phyloP scores from a whole-genome alignment of 768 basidiomycete species.

The Amyloporia xantha region DNA sequence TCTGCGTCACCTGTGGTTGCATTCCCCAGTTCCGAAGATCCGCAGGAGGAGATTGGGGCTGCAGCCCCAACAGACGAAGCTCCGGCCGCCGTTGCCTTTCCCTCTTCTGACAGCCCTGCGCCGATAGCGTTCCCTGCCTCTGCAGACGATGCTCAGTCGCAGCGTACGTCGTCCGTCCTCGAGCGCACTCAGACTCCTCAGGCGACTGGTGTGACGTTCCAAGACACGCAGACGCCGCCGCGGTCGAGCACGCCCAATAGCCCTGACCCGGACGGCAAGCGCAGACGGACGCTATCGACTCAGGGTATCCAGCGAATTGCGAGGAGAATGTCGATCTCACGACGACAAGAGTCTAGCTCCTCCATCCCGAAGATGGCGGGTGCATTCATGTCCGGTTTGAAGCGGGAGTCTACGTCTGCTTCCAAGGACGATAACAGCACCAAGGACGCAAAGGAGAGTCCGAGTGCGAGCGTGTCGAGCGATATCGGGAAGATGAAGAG shows the following conservation, averaged over 20 bases:
- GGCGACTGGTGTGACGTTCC: slow-evolving; percentile 60
- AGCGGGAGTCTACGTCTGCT: slow-evolving; percentile 40
- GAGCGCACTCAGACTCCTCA: slow-evolving; percentile 15
- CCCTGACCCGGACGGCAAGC: slow-evolving; percentile 65
- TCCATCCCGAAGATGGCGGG: slow-evolving; percentile 36
- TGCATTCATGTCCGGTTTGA: slow-evolving; percentile 44
- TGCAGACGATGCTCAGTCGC: slow-evolving; percentile 26
- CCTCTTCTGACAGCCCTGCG: slow-evolving; percentile 22
- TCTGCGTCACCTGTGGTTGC: slow-evolving; percentile 9
- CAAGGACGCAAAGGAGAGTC: slow-evolving; percentile 40
- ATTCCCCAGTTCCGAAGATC: slow-evolving; percentile 23
- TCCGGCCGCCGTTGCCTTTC: slow-evolving; percentile 30
- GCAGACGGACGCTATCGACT: slow-evolving; percentile 67
- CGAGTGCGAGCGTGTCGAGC: slow-evolving; percentile 45
- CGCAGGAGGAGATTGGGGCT: slow-evolving; percentile 10
- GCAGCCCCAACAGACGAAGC: slow-evolving; percentile 14
- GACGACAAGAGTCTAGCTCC: slow-evolving; percentile 43
- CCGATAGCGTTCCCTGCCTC: slow-evolving; percentile 27
- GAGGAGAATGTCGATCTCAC: slow-evolving; percentile 60
- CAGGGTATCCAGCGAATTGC: slow-evolving; percentile 84
- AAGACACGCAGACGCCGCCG: slow-evolving; percentile 48
- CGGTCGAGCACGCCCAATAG: slow-evolving; percentile 74
- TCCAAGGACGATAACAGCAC: slow-evolving; percentile 18
- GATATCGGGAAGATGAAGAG: slow-evolving; percentile 40
- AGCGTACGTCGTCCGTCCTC: slow-evolving; percentile 24